phyloP scores from a whole-genome alignment of 2,329 filamentous ascomycete genomes.

The Epichloe elymi region DNA sequence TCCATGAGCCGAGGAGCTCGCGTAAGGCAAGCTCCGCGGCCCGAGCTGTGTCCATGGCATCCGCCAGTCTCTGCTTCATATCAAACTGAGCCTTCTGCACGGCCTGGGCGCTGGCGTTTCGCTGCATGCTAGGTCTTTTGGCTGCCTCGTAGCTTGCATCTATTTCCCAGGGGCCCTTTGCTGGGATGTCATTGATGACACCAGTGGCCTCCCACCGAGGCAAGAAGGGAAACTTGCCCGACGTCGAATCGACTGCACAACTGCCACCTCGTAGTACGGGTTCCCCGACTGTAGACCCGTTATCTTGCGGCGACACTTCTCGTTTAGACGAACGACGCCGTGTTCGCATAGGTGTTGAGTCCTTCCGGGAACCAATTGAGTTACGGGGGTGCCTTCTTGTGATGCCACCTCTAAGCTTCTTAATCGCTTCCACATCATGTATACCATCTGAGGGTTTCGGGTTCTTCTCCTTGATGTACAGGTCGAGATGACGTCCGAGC shows the following conservation, averaged over 20 bases:
- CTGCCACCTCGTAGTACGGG: slow-evolving; percentile 28
- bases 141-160: slow-evolving; percentile 22
- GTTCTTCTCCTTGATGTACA: slow-evolving; percentile 90
- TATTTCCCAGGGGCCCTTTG: slow-evolving; percentile 20
- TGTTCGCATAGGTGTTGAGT: slow-evolving; percentile 44
- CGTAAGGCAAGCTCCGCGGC: slow-evolving; percentile 75
- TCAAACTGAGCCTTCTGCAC: slow-evolving; percentile 50
- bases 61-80: slow-evolving; percentile 47
- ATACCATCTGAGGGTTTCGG: slow-evolving; percentile 76
- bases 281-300: slow-evolving; percentile 23
- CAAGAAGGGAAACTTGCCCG: slow-evolving; percentile 41
- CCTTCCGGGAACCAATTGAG: slow-evolving; percentile 43
- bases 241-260: slow-evolving; percentile 31
- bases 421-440: slow-evolving; percentile 82
- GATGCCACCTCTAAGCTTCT: slow-evolving; percentile 69
- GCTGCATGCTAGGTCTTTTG: slow-evolving; percentile 24
- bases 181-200: slow-evolving; percentile 61
- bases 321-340: slow-evolving; percentile 29
- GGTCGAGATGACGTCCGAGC: slow-evolving; percentile 81
- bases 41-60: slow-evolving; percentile 65
- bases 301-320: slow-evolving; percentile 27
- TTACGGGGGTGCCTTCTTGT: slow-evolving; percentile 67
- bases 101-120: slow-evolving; percentile 36
- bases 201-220: slow-evolving; percentile 65
- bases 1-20: slow-evolving; percentile 69